Evolutionary conservation across 768 basidiomycete genomes (phyloP), one percentile per base, ranked within the genome.

Genomic region (Trametes meyenii): DNA sequence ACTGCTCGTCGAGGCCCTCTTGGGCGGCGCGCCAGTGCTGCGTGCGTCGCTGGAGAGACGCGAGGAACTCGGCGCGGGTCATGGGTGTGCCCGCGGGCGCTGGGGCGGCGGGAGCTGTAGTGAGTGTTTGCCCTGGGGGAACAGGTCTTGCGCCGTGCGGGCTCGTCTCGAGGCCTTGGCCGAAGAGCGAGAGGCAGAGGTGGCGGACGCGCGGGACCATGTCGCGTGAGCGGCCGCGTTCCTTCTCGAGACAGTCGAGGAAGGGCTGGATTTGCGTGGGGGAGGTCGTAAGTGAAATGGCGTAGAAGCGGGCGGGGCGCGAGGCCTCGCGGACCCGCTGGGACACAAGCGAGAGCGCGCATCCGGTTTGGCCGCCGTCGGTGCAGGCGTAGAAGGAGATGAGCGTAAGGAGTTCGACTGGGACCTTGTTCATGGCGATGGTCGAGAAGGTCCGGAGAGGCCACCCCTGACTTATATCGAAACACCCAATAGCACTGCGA

Each of bases 301-400:
- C 50, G 50, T 26, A 64, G 58, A 64, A 64, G 44, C 62, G 62
- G 46, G 54, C 62, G 13, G 62, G 62, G 53, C 62, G 62, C n/a
- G 62, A 58, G 42, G 48, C 58, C 3, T 42, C 58, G 54, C 52
- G 58, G n/a, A 64, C 43, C 42, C 58, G 62, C 44, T 50, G 54
- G 13, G 62, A 64, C 24, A 64, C 62, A n/a, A 64, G 58, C 3
- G 62, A 55, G 38, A 64, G 62, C 1, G 58, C n/a, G 50, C 62
- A 64, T 29, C 62, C 62, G 2, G 62, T 64, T 14, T 19, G 24
- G 13, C 62, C 62, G 24, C 62, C 62, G 49, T 64, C 62, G 42
- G 58, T 64, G 49, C 62, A 64, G 10, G 62, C 58, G 36, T 35
- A 60, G 58, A 64, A 55, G 2, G 58, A 45, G 14, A 64, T 60